phyloP scores from a whole-genome alignment of 1,284 basidiomycete species.

The Apiotrichum sp. region DNA sequence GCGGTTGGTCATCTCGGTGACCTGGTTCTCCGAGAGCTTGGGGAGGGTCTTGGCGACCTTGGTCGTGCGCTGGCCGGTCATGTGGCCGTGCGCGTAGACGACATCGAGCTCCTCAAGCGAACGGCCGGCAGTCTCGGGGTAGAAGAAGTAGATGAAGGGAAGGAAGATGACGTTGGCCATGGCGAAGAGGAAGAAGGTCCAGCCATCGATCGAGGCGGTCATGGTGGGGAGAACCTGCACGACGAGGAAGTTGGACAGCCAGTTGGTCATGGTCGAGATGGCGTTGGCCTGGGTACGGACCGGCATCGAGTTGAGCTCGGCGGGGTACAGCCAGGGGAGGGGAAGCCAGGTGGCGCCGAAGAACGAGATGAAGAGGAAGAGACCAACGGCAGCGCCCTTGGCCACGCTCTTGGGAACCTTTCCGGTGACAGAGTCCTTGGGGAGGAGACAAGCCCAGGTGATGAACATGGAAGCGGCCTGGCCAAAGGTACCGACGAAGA shows the following conservation, averaged over 20 bases:
- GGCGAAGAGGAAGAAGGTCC: slow-evolving; percentile 49
- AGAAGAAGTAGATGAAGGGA: slow-evolving; percentile 47
- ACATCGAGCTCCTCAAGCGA: slow-evolving; percentile 47
- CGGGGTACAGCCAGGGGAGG: slow-evolving; percentile 52
- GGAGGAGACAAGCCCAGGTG: slow-evolving; percentile 49
- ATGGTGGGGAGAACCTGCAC: slow-evolving; percentile 49
- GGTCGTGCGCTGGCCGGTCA: slow-evolving; percentile 32
- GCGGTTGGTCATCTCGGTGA: slow-evolving; percentile 41
- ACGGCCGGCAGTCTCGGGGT: slow-evolving; percentile 40
- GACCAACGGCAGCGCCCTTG: slow-evolving; percentile 50
- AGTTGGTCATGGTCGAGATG: slow-evolving; percentile 52
- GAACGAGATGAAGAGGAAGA: slow-evolving; percentile 52
- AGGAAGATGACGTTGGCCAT: slow-evolving; percentile 46
- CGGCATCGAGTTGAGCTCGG: slow-evolving; percentile 53
- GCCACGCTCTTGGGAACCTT: slow-evolving; percentile 15
- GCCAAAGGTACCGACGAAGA: slow-evolving; percentile 51
- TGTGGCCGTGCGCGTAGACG: slow-evolving; percentile 38
- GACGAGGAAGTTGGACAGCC: slow-evolving; percentile 49
- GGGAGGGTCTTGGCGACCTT: slow-evolving; percentile 40
- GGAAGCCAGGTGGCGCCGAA: slow-evolving; percentile 50
- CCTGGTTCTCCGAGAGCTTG: slow-evolving; percentile 44
- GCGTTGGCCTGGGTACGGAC: slow-evolving; percentile 54
- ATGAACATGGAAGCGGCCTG: slow-evolving; percentile 51
- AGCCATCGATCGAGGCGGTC: slow-evolving; percentile 45
- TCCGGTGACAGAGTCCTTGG: not conserved